Conservation (phyloP, 805 yeast species). For the Lachancea fermentati region DNA sequence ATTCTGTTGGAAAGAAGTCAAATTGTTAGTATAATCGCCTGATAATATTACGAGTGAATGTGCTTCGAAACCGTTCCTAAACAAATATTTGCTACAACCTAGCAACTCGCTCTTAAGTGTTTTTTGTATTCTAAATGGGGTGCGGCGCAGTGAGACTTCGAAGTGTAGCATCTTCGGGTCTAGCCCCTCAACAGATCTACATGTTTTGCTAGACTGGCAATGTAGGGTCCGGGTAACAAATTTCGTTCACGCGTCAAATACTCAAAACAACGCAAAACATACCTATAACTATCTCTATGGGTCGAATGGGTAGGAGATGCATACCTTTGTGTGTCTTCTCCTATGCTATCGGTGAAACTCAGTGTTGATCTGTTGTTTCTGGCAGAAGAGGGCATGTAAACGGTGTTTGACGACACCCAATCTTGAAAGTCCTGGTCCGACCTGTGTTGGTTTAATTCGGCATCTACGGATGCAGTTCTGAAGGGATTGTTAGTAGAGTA, state of each 20-base stretch:
- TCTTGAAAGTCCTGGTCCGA: conserved; percentile 42
- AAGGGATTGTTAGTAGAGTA: conserved; percentile 72
- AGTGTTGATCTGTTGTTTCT: conserved; percentile 36
- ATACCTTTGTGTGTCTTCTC: conserved; percentile 18
- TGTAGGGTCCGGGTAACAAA: conserved; percentile 1
- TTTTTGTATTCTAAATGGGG: background rate
- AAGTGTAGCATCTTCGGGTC: background rate
- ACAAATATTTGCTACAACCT: background rate
- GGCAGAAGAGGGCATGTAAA: conserved; percentile 11
- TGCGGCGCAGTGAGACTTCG: background rate
- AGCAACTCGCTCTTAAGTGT: background rate
- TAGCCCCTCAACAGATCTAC: background rate
- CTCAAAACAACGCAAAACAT: background rate
- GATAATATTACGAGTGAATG: background rate
- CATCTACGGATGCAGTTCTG: conserved; percentile 40
- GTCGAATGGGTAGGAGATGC: background rate
- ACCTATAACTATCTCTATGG: background rate
- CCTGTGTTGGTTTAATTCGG: conserved; percentile 25
- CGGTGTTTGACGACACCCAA: conserved; percentile 43
- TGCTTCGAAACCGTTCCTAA: background rate
- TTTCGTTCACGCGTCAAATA: background rate
- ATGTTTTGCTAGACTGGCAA: background rate
- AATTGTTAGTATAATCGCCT: conserved; percentile 1
- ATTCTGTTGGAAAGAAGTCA: conserved; percentile 9
- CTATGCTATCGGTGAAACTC: conserved; percentile 41